These are phyloP conservation scores for Mycena crocata DNA, from an alignment of 768 basidiomycete genomes.

Conservation along the genomic window DNA sequence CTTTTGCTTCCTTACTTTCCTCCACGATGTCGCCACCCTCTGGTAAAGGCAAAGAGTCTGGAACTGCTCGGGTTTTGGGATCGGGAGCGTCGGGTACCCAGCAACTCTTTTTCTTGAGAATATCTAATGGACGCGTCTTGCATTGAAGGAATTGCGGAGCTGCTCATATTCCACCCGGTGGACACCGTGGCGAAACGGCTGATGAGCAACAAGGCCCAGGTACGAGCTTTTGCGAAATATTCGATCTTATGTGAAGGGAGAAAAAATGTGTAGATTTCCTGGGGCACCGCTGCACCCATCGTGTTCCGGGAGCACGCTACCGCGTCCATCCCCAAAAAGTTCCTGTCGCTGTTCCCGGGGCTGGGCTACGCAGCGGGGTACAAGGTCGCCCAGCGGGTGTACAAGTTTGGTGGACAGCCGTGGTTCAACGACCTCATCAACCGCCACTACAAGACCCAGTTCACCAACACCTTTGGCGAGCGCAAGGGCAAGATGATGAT, in stretches of 20 bases:
- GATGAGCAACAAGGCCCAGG: conserved; percentile 97
- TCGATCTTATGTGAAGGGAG: background rate
- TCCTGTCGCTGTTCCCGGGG: conserved; percentile 96
- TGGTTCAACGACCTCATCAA: conserved; percentile 95
- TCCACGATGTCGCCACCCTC: conserved; percentile 55
- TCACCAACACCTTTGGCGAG: conserved; percentile 90
- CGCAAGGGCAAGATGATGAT: conserved; percentile 96
- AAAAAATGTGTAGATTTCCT: conserved; percentile 64
- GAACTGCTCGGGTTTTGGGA: conserved; percentile 88
- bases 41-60: conserved; percentile 85
- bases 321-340: conserved; percentile 72
- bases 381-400: conserved; percentile 93
- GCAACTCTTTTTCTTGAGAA: conserved; percentile 3
- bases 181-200: conserved; percentile 98
- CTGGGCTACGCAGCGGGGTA: conserved; percentile 99
- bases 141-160: conserved; percentile 86
- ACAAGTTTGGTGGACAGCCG: conserved; percentile 99
- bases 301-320: conserved; percentile 89
- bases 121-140: conserved; percentile 20
- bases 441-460: conserved; percentile 82
- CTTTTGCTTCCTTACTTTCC: background rate
- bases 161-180: conserved; percentile 94
- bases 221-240: conserved; percentile 37
- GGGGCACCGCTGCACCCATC: conserved; percentile 74
- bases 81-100: conserved; percentile 89